Evolutionary conservation across 2,329 filamentous ascomycete genomes (phyloP).

Genomic region (Aspergillus niger): DNA sequence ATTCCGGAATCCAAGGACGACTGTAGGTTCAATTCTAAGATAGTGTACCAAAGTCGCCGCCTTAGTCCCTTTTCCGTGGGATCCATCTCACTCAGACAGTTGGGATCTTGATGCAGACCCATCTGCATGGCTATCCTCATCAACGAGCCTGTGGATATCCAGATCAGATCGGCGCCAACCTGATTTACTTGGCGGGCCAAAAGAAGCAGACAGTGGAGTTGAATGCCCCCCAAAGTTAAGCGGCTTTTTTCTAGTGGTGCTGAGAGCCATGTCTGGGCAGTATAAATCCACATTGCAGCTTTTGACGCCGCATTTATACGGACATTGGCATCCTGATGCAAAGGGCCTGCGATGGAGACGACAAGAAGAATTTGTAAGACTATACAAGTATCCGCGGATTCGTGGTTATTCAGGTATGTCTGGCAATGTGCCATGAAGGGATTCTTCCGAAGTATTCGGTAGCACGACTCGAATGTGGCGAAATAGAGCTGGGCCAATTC

Average conservation of each 20-base stretch:
- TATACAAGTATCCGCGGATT: conserved; percentile 11
- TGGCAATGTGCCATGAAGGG: conserved; percentile 32
- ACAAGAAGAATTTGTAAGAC: conserved; percentile 28
- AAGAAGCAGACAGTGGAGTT: conserved; percentile 23
- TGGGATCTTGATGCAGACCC: conserved; percentile 36
- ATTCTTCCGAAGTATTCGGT: conserved; percentile 30
- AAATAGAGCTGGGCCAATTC: conserved; percentile 26
- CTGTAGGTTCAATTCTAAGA: conserved; percentile 39
- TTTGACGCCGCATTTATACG: conserved; percentile 14
- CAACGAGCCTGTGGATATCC: conserved; percentile 36
- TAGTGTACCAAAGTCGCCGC: conserved; percentile 38
- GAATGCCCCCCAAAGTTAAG: conserved; percentile 18
- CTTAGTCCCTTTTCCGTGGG: conserved; percentile 28
- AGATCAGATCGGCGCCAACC: conserved; percentile 35
- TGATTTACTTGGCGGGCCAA: conserved; percentile 20
- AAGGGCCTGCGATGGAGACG: conserved; percentile 16
- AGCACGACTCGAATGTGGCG: conserved; percentile 30
- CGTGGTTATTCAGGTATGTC: conserved; percentile 16
- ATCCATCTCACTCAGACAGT: conserved; percentile 22
- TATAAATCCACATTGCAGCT: conserved; percentile 16
- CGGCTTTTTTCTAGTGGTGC: conserved; percentile 26
- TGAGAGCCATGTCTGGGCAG: conserved; percentile 25
- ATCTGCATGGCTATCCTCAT: conserved; percentile 34
- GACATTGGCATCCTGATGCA: conserved; percentile 13
- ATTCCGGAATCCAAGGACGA: conserved; percentile 34